Base-by-base conservation (phyloP, 495 filamentous ascomycete species). In the Penicillium paxilli region DNA sequence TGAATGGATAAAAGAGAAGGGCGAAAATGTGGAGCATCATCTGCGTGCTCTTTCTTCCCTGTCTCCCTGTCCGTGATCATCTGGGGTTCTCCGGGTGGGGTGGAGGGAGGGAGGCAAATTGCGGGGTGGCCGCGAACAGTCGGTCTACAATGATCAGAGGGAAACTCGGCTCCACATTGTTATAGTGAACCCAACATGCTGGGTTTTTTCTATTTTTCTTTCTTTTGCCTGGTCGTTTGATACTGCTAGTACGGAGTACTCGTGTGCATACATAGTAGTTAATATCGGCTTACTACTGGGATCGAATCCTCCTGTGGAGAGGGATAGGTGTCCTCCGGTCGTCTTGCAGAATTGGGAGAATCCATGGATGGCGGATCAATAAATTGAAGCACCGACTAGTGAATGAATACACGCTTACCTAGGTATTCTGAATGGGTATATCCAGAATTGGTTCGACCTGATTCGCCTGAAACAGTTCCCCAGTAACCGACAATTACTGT, bases 1-100 rank as follows among this genome's bases (percentile, higher is more conserved):
- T 38, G 11, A 38, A 38, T 38, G 1, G 17, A 38, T 7, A 38
- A 38, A 38, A 38, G 35, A 38, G 16, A 38, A 12, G 16, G 35
- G 35, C 16, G 40, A 42, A 20, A 28, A 45, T 47, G 47, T 54
- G 51, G 47, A 48, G 42, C 45, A 44, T 55, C 47, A 51, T 55
- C 44, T 55, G 57, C 44, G 37, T 55, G 17, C 16, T 30, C 37
- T 32, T 37, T 33, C 23, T 32, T 47, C 19, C 21, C 40, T 23
- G 40, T 14, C 21, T 23, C 40, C 40, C 6, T 21, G 40, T 42
- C 40, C 20, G 45, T 41, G 40, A 46, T 52, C 49, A 47, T 55
- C 52, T 50, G 52, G 52, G 46, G 28, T 37, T 26, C 25, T 26
- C 44, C 10, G 25, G 44, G 33, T 42, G n/a, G 30, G 32, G 23